Evolutionary conservation across 1,284 basidiomycete genomes (phyloP), one percentile per base, ranked within the genome.

Genomic region (Apiotrichum mycotoxinovorans): DNA sequence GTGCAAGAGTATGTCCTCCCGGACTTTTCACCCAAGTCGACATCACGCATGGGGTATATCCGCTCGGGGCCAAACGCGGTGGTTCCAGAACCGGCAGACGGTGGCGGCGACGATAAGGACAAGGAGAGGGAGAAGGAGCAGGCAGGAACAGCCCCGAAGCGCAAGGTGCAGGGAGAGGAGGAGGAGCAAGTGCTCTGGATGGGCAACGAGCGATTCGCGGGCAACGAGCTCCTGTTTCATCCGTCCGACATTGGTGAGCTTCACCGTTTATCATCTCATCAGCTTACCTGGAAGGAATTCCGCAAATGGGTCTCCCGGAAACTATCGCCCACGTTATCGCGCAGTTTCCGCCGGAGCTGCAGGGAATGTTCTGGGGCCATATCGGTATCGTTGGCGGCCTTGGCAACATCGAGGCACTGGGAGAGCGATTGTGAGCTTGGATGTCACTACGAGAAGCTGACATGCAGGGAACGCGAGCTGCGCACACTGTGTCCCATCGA

Each of bases 341-440:
- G 1, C 76, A 82, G 34, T 82, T 93, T 59, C 88, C 88, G 0
- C 79, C 82, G 49, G 89, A 91, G 66, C 67, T 93, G 35, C 89
- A 86, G 64, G 91, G 89, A 26, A 84, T 96, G 85, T 92, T 92
- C 75, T 97, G 92, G 92, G 84, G 85, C 38, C 91, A 97, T 73
- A 91, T 98, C 61, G 87, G 89, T 7, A 78, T 96, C 57, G 83
- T 92, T 63, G 94, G 94, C 51, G 94, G 93, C 9, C 86, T 84
- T 69, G 84, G 85, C 4, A 84, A 84, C 64, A 84, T 93, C 62
- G 80, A 85, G 45, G 88, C 87, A 4, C 86, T 97, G 64, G 82
- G 83, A 23, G 76, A 83, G 52, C 79, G 94, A 75, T 75, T 97
- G 90, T 80, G 56, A 66, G 79, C n/a, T n/a, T 73, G 2, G 12